Percentiles rank a stretch among this genome's conserved stretches.
Conservation (phyloP, 2,329 filamentous ascomycete species). For the Bipolaris bicolor region DNA sequence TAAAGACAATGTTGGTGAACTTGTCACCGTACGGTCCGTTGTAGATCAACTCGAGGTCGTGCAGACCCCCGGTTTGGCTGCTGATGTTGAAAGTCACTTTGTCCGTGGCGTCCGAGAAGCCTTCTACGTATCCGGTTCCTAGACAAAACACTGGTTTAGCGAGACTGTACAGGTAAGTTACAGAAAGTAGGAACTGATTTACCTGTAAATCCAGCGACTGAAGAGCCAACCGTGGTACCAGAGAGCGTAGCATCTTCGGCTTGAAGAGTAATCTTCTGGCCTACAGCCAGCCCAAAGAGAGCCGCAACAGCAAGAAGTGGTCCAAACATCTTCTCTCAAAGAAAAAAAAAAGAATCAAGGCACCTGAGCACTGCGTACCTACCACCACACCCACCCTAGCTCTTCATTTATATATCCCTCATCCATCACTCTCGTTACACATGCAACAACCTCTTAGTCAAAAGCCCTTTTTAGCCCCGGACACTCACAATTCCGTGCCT, state of each 20-base stretch:
- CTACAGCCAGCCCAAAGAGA: slow-evolving; percentile 11
- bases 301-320: slow-evolving; percentile 1
- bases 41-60: slow-evolving; percentile 55
- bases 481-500: neutral
- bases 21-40: slow-evolving; percentile 57
- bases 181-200: neutral
- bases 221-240: neutral
- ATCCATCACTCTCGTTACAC: neutral
- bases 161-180: neutral
- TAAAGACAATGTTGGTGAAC: slow-evolving; percentile 53
- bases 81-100: slow-evolving; percentile 54
- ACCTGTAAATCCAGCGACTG: slow-evolving; percentile 6
- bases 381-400: neutral
- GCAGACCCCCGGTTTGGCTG: slow-evolving; percentile 46
- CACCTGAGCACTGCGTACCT: neutral
- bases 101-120: slow-evolving; percentile 53
- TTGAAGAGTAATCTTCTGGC: slow-evolving; percentile 26
- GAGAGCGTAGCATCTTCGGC: slow-evolving; percentile 1
- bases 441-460: neutral
- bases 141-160: neutral
- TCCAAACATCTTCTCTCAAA: slow-evolving; percentile 1
- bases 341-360: neutral
- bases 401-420: neutral
- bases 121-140: slow-evolving; percentile 57
- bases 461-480: neutral